Percentiles rank a stretch among this genome's conserved stretches.
These are phyloP conservation scores for Vaccinium vitisidaea DNA, from an alignment of 148 eudicot genomes.

Conservation along the genomic window DNA sequence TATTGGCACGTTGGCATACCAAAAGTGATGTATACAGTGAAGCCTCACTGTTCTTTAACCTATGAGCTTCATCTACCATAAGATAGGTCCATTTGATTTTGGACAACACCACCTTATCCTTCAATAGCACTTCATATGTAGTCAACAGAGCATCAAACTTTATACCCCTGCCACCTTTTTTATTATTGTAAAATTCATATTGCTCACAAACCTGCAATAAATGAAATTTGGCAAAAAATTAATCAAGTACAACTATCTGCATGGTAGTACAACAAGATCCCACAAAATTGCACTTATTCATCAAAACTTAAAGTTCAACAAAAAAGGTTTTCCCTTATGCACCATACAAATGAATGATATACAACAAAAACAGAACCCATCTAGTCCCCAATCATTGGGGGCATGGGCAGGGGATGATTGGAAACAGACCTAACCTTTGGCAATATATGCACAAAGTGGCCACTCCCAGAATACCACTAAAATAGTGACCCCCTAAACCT, in stretches of 20 bases:
- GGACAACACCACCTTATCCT: conserved; percentile 85
- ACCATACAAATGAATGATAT: neutral
- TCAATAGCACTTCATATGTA: conserved; percentile 92
- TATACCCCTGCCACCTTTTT: conserved; percentile 51
- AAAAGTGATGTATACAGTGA: conserved; percentile 76
- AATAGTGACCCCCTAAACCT: too few species aligned
- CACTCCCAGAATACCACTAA: too few species aligned
- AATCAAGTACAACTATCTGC: neutral
- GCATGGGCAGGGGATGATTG: too few species aligned
- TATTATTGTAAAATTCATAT: conserved; percentile 85
- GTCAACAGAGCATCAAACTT: conserved; percentile 90
- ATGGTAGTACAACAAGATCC: neutral
- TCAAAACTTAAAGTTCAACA: neutral
- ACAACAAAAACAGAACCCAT: too few species aligned
- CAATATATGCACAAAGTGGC: too few species aligned
- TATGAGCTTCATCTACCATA: conserved; percentile 99
- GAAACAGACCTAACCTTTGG: too few species aligned
- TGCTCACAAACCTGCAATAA: conserved; percentile 91
- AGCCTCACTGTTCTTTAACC: conserved; percentile 96
- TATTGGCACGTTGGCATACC: conserved; percentile 40
- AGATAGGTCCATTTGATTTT: conserved; percentile 97
- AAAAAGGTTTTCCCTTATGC: neutral
- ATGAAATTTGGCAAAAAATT: conserved; percentile 2
- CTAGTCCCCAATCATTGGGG: too few species aligned
- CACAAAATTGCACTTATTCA: neutral